Evolutionary conservation across 2,329 filamentous ascomycete genomes (phyloP), one percentile per base, ranked within the genome.

Genomic region (Trichoderma pleuroti): DNA sequence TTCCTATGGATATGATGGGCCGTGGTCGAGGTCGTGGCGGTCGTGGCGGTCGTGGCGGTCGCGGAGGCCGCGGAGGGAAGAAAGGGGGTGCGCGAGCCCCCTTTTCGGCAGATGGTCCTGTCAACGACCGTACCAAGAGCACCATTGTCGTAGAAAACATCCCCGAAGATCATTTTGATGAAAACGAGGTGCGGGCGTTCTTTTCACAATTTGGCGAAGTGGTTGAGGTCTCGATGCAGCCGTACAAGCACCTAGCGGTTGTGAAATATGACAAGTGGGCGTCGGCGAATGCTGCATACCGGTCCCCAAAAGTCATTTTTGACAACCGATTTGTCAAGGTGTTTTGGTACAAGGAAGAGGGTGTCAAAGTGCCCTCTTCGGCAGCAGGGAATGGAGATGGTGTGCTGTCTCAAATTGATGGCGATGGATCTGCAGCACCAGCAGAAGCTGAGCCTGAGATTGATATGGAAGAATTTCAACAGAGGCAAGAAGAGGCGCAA

Each of bases 281-380:
- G 8, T 81, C 88, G 16, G 93, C 93, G 16, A 87, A 89, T 71
- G 86, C 87, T 18, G 93, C 93, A 2, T 93, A 93, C 78, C 86
- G 86, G 60, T 94, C 91, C 10, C 92, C 93, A 0, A 93, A 93
- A 76, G 90, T 90, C 60, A 90, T 96, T 57, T 96, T 95, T 76
- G 91, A 94, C 76, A 96, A 95, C 75, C 86, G 93, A 12, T 96
- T 96, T 75, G 93, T 96, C 62, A 94, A 93, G 76, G 91, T 95
- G 0, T 94, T 91, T 76, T 95, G 92, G 92, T 86, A 89, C 77
- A 91, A 88, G 74, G 85, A 87, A 7, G 84, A 86, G 30, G 80
- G 81, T 18, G 81, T 84, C 21, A 64, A 60, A 5, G 16, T 74
- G 54, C 76, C 76, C 3, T 72, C 80, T 14, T 77, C 78, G 2